Base-by-base conservation (phyloP, 768 basidiomycete genomes). In the Psilocybe sp. region DNA sequence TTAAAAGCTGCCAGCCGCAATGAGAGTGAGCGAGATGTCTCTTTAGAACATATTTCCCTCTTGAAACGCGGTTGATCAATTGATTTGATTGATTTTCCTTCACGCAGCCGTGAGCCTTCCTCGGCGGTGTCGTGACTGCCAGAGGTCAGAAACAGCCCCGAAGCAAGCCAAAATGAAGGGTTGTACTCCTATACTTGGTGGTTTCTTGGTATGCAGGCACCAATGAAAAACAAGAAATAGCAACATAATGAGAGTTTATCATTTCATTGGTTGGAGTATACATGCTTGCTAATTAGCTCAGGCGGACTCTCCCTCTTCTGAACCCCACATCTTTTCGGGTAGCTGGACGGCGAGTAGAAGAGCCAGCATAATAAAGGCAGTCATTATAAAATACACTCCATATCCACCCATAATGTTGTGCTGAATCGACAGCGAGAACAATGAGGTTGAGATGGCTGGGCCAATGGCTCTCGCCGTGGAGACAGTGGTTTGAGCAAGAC, bases 401-500 rank as follows among this genome's bases (percentile, higher is more conserved):
- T 79, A 77, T 5, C 82, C 82, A 3, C 73, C 70, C 2, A 83
- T 55, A 6, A 79, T 34, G 37, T 79, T 73, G 40, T 72, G 63
- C 51, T 81, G 62, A 31, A 75, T 70, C 8, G 81, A 82, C 44
- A 74, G 57, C 0, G 82, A 76, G 50, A 79, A 83, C 8, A 84
- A 51, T 0, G 80, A 81, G 0, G 81, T 80, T 5, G 76, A 64
- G 45, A 76, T 53, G 4, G 72, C 73, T 1, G 82, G 81, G 1
- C 80, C 82, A 14, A 83, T 63, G 2, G 79, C 79, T 20, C 80
- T 69, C 4, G 78, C 69, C n/a, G 74, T 60, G 1, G 78, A 75
- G 3, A 69, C 72, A 0, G 73, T 65, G 13, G 75, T 82, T 57
- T 83, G 81, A 2, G 75, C 69, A 16, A 84, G 65, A 1, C 83